Conservation (phyloP, 2,329 filamentous ascomycete genomes). For the Tolypocladium tropicale region DNA sequence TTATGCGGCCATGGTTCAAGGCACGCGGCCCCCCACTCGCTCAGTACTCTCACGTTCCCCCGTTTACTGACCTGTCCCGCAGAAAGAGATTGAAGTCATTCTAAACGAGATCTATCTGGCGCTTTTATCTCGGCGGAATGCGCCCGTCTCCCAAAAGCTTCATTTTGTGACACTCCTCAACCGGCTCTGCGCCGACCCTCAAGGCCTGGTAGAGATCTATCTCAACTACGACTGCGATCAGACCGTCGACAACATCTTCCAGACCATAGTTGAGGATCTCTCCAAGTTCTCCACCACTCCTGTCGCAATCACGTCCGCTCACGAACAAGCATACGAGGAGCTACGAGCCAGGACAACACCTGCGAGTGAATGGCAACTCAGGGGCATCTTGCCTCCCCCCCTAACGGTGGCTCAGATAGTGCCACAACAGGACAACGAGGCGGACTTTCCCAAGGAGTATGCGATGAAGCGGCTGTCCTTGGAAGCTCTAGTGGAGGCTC, state of each 20-base stretch:
- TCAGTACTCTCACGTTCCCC: background rate
- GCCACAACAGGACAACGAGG: constrained; percentile 48
- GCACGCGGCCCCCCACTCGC: constrained; percentile 32
- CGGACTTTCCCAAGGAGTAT: constrained; percentile 78
- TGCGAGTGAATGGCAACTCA: constrained; percentile 72
- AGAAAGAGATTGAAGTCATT: constrained; percentile 97
- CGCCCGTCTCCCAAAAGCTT: constrained; percentile 82
- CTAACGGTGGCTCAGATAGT: constrained; percentile 70
- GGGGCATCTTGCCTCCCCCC: constrained; percentile 75
- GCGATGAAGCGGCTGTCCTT: constrained; percentile 82
- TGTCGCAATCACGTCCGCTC: constrained; percentile 60
- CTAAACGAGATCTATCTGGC: constrained; percentile 94
- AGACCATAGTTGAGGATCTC: constrained; percentile 86
- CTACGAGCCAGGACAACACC: constrained; percentile 52
- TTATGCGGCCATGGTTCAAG: constrained; percentile 90
- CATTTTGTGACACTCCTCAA: constrained; percentile 83
- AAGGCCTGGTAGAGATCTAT: constrained; percentile 87
- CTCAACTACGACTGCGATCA: constrained; percentile 97
- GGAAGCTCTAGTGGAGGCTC: constrained; percentile 77
- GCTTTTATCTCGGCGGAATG: constrained; percentile 77
- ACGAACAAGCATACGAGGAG: constrained; percentile 84
- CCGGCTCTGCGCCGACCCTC: constrained; percentile 73
- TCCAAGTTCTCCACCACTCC: constrained; percentile 77
- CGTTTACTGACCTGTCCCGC: constrained; percentile 15
- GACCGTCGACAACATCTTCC: constrained; percentile 94